Evolutionary conservation across 1,139 yeast genomes (phyloP).

Genomic region (Meyerozyma guilliermondii): DNA sequence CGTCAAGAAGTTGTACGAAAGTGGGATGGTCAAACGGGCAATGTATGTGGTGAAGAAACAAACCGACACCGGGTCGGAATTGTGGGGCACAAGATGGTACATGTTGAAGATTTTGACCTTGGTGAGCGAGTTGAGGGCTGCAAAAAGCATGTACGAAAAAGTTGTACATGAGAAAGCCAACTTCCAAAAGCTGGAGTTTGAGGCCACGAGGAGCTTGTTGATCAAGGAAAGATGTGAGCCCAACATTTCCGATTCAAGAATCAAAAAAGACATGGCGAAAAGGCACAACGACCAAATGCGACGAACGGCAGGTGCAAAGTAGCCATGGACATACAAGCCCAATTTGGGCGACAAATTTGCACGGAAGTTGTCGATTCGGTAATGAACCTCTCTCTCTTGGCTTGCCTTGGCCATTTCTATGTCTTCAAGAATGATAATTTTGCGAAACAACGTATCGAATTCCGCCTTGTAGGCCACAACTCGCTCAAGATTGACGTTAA

Average conservation of each 20-base stretch:
- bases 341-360: conserved; percentile 18
- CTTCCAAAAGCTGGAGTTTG: conserved; percentile 19
- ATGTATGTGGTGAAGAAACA: conserved; percentile 78
- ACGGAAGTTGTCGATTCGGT: conserved; percentile 19
- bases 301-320: conserved; percentile 41
- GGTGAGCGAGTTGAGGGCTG: conserved; percentile 63
- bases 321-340: conserved; percentile 3
- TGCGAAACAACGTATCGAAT: conserved; percentile 28
- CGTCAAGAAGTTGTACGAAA: conserved; percentile 73
- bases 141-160: conserved; percentile 62
- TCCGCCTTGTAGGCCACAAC: conserved; percentile 40
- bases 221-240: conserved; percentile 64
- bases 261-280: conserved; percentile 37
- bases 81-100: conserved; percentile 64
- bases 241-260: conserved; percentile 69
- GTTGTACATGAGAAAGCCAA: conserved; percentile 35
- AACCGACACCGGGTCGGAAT: conserved; percentile 71
- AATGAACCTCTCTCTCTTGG: conserved; percentile 16
- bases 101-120: conserved; percentile 67
- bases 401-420: conserved; percentile 27
- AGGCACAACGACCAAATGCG: conserved; percentile 38
- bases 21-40: conserved; percentile 77
- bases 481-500: conserved; percentile 35
- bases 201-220: conserved; percentile 33
- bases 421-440: conserved; percentile 39